These are phyloP conservation scores for Cyathus striatus DNA, from an alignment of 768 basidiomycete species.

Conservation along the genomic window DNA sequence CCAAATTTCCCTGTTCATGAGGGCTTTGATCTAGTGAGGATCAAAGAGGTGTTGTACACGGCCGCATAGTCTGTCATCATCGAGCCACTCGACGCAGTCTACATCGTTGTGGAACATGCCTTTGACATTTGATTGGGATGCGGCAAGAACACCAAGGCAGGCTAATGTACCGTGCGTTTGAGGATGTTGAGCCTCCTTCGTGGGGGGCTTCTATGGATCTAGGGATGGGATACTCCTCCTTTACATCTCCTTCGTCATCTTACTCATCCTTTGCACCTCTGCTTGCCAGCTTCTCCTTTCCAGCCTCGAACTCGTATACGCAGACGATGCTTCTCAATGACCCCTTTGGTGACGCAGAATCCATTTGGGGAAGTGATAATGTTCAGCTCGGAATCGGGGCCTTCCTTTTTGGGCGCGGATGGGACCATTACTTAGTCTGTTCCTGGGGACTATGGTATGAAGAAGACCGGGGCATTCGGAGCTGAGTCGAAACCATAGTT, in stretches of 20 bases:
- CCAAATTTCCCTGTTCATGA: slow-evolving; percentile 61
- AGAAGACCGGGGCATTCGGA: slow-evolving; percentile 17
- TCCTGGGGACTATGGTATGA: slow-evolving; percentile 3
- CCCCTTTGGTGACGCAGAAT: neutral
- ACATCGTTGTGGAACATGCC: no score
- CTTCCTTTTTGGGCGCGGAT: slow-evolving; percentile 36
- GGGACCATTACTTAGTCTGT: slow-evolving; percentile 40
- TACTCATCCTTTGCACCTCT: no score
- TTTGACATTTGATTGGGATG: no score
- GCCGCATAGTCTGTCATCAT: slow-evolving; percentile 25
- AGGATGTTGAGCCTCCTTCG: slow-evolving; percentile 14
- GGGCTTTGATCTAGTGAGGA: slow-evolving; percentile 83
- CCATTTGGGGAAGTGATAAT: slow-evolving; percentile 3
- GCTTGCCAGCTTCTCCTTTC: no score
- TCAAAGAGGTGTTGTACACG: slow-evolving; percentile 65
- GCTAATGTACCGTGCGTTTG: slow-evolving; percentile 7
- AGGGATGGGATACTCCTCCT: no score
- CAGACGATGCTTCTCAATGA: neutral
- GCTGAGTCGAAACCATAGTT: neutral
- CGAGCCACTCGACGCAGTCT: neutral
- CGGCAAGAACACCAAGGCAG: no score
- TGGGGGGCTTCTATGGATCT: slow-evolving; percentile 25
- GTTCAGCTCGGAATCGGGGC: slow-evolving; percentile 9
- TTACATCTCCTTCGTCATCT: no score
- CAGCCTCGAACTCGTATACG: neutral